phyloP scores from a whole-genome alignment of 2,329 filamentous ascomycete species.

The Aspergillus fructus region DNA sequence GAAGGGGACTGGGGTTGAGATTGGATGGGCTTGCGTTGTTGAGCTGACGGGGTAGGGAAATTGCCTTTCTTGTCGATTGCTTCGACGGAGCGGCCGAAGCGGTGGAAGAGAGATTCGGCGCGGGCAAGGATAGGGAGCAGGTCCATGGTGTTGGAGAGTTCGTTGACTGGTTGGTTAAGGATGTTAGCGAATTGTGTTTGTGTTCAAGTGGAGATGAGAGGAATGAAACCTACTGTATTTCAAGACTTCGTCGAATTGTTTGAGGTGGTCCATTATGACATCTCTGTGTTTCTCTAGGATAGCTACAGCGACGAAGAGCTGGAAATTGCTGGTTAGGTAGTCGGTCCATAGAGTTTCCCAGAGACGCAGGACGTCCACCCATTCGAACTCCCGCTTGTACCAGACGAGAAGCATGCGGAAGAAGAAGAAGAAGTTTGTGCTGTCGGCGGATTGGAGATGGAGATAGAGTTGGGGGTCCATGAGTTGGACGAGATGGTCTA shows the following conservation, averaged over 20 bases:
- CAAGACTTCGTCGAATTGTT: conserved; percentile 93
- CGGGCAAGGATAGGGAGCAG: conserved; percentile 80
- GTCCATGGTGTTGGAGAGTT: conserved; percentile 90
- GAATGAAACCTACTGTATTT: conserved; percentile 75
- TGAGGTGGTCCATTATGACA: conserved; percentile 90
- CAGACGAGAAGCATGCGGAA: conserved; percentile 98
- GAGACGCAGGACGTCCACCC: conserved; percentile 78
- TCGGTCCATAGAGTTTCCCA: conserved; percentile 98
- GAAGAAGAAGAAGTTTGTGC: conserved; percentile 99
- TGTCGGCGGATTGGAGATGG: conserved; percentile 85
- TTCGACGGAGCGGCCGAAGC: conserved; percentile 85
- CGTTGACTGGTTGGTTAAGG: conserved; percentile 67
- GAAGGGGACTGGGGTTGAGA: conserved; percentile 10
- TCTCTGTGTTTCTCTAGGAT: conserved; percentile 95
- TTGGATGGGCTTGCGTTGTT: conserved; percentile 47
- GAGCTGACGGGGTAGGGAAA: conserved; percentile 61
- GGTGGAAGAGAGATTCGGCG: conserved; percentile 82
- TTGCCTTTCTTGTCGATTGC: conserved; percentile 88
- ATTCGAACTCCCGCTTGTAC: conserved; percentile 97
- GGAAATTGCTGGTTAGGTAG: conserved; percentile 82
- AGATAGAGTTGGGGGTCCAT: conserved; percentile 94
- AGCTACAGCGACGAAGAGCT: conserved; percentile 88
- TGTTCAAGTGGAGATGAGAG: neutral
- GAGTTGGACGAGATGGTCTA: conserved; percentile 93
- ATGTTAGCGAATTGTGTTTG: neutral